These are phyloP conservation scores for Ricinus communis DNA, from an alignment of 345 rosid species.

Conservation along the genomic window DNA sequence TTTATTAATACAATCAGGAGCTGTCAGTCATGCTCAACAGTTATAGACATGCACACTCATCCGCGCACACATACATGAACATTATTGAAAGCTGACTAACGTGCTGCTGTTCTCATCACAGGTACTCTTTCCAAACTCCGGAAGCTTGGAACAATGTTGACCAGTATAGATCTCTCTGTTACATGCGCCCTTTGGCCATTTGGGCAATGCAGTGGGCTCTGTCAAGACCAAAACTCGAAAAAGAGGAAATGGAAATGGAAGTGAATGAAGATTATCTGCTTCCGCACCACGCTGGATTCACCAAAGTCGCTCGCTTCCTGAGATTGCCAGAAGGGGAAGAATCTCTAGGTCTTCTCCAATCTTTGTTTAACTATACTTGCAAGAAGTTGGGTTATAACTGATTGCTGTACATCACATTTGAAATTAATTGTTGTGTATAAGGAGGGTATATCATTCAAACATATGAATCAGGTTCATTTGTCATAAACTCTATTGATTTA, in stretches of 20 bases:
- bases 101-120: constrained; percentile 23
- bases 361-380: constrained; percentile 61
- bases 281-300: constrained; percentile 51
- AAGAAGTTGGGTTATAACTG: constrained; percentile 43
- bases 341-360: constrained; percentile 49
- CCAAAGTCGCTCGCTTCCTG: constrained; percentile 67
- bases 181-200: constrained; percentile 90
- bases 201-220: constrained; percentile 99
- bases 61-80: too few relatives aligned
- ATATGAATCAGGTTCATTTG: neutral
- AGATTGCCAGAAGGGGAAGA: constrained; percentile 48
- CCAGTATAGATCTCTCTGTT: constrained; percentile 61
- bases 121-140: constrained; percentile 89
- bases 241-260: constrained; percentile 30
- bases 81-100: neutral
- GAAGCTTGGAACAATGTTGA: constrained; percentile 75
- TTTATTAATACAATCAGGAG: too few relatives aligned
- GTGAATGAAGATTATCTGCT: constrained; percentile 33
- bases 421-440: constrained; percentile 1
- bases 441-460: neutral
- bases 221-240: constrained; percentile 36
- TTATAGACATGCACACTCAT: too few relatives aligned
- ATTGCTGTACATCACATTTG: neutral
- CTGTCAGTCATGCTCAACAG: too few relatives aligned
- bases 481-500: neutral